Evolutionary conservation across 805 yeast genomes (phyloP), one percentile per base, ranked within the genome.

Genomic region (Scheffersomyces spartinae): DNA sequence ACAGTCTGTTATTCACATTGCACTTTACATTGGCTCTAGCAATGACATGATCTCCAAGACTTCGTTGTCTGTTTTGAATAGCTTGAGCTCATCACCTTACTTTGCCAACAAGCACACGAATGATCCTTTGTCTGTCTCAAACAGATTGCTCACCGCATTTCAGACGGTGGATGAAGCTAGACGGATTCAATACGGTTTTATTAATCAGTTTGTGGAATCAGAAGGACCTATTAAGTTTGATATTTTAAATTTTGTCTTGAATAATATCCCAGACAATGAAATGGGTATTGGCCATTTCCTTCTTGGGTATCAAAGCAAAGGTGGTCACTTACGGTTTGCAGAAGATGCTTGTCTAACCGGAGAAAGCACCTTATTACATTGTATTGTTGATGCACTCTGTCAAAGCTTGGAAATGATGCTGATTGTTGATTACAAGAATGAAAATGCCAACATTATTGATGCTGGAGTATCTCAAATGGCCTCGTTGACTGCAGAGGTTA

Each of bases 101-200:
- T 75, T 77, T 40, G 49, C 43, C 43, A 30, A 42, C 7, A 32
- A 27, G 15, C 31, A 32, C 17, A 19, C 42, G 7, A 29, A 24
- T 21, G 51, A 47, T 18, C 32, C 40, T 6, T 42, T 61, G 7
- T 45, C 69, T 18, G 51, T 63, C 7, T 69, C 62, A 27, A 75
- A 74, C 33, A 70, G 85, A 35, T 51, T 88, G 9, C 48, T 86
- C 24, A 73, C 83, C 0, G 63, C 81, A 19, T 64, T 80, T 27
- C 79, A 76, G 39, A 76, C 85, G 9, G 70, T 80, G 17, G 82
- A 82, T 36, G 95, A 86, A 37, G 72, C 94, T 0, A 55, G 66
- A 2, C 64, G 86, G 35, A 79, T 88, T 19, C 70, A 79, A 32
- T 70, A 68, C 37, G 72, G 84, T 0, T 74, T 85, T 31, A 72